Conservation (phyloP, 2,329 filamentous ascomycete species). For the Neofusicoccum ribis region DNA sequence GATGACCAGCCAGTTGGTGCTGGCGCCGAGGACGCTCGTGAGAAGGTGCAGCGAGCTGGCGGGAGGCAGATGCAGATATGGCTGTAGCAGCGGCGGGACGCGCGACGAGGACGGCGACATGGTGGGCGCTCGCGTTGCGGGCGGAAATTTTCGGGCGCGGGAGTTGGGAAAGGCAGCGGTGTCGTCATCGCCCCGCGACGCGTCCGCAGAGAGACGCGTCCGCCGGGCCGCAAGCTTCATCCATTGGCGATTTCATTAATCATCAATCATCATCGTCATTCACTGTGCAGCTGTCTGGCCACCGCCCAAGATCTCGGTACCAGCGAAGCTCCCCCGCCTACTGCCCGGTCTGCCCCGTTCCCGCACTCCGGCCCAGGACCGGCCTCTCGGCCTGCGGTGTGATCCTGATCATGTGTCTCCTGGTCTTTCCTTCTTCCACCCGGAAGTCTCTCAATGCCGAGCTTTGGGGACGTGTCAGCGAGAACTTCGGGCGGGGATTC, state of each 20-base stretch:
- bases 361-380: background rate
- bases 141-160: conserved; percentile 11
- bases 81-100: conserved; percentile 64
- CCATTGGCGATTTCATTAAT: too few species aligned
- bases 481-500: background rate
- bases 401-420: conserved; percentile 12
- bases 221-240: background rate
- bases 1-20: conserved; percentile 57
- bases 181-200: background rate
- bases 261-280: background rate
- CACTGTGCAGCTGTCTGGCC: background rate
- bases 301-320: too few species aligned
- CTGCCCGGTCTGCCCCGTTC: background rate
- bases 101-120: conserved; percentile 43
- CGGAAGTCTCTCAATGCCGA: conserved; percentile 8
- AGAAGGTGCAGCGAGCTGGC: conserved; percentile 64
- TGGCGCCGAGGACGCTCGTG: conserved; percentile 61
- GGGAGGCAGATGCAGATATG: conserved; percentile 56
- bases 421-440: background rate
- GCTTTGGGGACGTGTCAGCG: background rate
- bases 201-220: background rate
- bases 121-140: background rate
- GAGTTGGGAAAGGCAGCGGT: background rate
- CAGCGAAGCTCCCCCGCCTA: too few species aligned
- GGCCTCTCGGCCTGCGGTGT: conserved; percentile 8